Base-by-base conservation (phyloP, 2,329 filamentous ascomycete species). In the Neurospora sp. region DNA sequence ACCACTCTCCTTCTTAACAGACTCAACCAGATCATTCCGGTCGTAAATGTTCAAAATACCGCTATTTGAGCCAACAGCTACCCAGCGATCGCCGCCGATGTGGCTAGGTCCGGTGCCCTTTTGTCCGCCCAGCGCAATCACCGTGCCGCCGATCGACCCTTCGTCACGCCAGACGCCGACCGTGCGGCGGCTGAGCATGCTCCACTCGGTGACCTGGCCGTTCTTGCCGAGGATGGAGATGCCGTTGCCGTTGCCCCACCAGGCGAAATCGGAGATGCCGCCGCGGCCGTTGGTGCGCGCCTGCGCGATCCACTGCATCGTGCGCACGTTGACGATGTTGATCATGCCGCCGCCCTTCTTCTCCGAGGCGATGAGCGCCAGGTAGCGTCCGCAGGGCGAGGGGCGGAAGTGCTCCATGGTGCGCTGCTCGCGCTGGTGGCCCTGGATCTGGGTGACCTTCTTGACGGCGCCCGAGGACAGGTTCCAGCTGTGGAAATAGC, bases 1-100 rank as follows among this genome's bases (percentile, higher is more conserved):
- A 79, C 67, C 67, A 66, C 40, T 68, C 9, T 62, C 28, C 52
- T 79, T 80, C 66, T 83, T 75, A 39, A 77, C 77, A 46, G 81
- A 72, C 6, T 76, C 74, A 66, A 87, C 81, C 81, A 93, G 89
- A 38, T 86, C 83, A 73, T 87, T 83, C 5, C 96, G 90, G 78
- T 98, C 93, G 82, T 99, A 99, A 72, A 99, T 85, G 80, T 98
- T 98, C 70, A 96, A 89, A 70, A 99, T 92, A 71, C 96, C 96
- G 72, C 89, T 93, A 73, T 88, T 91, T 71, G 91, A 94, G 11
- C 96, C 96, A 62, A 97, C 84, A 0, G 92, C 93, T 15, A 97
- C 88, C 93, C 94, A 99, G 70, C 92, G 86, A 80, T 97, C 92
- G 4, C 90, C 90, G 36, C 94, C 95, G 4, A 94, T 82, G 66